A percentile compares a stretch with the other conserved stretches of the same genome.
These are phyloP conservation scores for Parsonsia alboflavescens DNA, from an alignment of 257 asterid species.

Conservation along the genomic window DNA sequence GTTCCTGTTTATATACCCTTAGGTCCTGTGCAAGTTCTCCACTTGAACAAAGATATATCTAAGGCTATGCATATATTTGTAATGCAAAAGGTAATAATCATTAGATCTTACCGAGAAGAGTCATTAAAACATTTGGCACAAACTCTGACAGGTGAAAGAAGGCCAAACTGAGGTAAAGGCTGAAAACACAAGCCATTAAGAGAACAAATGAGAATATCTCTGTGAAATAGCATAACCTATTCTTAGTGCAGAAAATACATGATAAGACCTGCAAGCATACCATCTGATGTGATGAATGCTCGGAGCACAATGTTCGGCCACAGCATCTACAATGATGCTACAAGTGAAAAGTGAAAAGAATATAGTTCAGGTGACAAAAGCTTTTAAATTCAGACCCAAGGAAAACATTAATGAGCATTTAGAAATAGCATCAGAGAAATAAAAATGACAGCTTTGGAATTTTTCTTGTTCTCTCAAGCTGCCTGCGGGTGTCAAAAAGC, in stretches of 20 bases:
- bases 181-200: slow-evolving; percentile 33
- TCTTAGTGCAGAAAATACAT: not conserved
- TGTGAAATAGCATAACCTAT: not conserved
- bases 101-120: slow-evolving; percentile 60
- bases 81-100: not conserved
- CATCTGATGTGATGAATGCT: slow-evolving; percentile 88
- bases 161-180: slow-evolving; percentile 92
- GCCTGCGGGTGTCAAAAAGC: not conserved
- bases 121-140: slow-evolving; percentile 87
- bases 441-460: not conserved
- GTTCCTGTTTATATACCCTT: not conserved
- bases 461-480: slow-evolving; percentile 1
- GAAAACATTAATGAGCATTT: not conserved
- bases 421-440: not conserved
- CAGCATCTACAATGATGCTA: slow-evolving; percentile 98
- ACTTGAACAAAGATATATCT: not conserved
- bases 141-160: slow-evolving; percentile 77
- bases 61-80: not conserved
- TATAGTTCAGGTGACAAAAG: slow-evolving; percentile 7
- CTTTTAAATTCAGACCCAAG: slow-evolving; percentile 13
- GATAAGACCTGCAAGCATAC: slow-evolving; percentile 29
- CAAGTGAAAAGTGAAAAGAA: slow-evolving; percentile 16
- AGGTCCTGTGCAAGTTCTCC: not conserved
- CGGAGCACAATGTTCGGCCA: slow-evolving; percentile 90
- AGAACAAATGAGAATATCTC: not conserved